These are phyloP conservation scores for Scedosporium aurantiacum DNA, from an alignment of 2,329 filamentous ascomycete genomes.

Conservation along the genomic window DNA sequence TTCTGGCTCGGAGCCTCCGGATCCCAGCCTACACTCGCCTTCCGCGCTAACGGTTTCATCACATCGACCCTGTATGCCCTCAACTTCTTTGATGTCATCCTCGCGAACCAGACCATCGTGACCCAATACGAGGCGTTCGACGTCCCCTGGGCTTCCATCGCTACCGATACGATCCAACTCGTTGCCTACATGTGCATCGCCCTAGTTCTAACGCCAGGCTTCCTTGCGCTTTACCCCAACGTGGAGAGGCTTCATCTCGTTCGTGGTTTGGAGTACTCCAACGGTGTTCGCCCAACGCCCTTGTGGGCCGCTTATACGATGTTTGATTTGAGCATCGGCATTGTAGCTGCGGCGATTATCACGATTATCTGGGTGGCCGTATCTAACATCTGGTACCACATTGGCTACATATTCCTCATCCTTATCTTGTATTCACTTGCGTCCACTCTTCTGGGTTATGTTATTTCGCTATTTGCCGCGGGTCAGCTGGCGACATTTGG, in stretches of 20 bases:
- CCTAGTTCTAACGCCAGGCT: conserved; percentile 67
- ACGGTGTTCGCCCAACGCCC: conserved; percentile 71
- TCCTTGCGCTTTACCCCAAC: conserved; percentile 86
- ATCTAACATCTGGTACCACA: conserved; percentile 60
- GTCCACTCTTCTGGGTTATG: conserved; percentile 65
- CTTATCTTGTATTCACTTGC: conserved; percentile 73
- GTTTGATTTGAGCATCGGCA: conserved; percentile 53
- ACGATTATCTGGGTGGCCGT: conserved; percentile 58
- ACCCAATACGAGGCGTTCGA: conserved; percentile 68
- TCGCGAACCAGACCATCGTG: conserved; percentile 57
- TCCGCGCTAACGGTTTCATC: conserved; percentile 51
- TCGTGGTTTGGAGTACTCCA: conserved; percentile 79
- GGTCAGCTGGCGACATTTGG: conserved; percentile 80
- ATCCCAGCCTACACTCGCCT: conserved; percentile 56
- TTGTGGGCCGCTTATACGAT: conserved; percentile 74
- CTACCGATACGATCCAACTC: conserved; percentile 65
- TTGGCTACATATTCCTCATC: conserved; percentile 72
- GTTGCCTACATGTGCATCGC: conserved; percentile 74
- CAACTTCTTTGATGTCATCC: conserved; percentile 53
- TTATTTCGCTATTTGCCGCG: conserved; percentile 67
- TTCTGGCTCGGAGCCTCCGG: conserved; percentile 60
- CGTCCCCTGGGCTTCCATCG: conserved; percentile 55
- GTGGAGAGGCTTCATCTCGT: conserved; percentile 69
- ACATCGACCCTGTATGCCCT: conserved; percentile 50
- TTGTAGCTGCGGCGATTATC: conserved; percentile 47